These are phyloP conservation scores for Fusarium sp. DNA, from an alignment of 2,329 filamentous ascomycete species.

Conservation along the genomic window DNA sequence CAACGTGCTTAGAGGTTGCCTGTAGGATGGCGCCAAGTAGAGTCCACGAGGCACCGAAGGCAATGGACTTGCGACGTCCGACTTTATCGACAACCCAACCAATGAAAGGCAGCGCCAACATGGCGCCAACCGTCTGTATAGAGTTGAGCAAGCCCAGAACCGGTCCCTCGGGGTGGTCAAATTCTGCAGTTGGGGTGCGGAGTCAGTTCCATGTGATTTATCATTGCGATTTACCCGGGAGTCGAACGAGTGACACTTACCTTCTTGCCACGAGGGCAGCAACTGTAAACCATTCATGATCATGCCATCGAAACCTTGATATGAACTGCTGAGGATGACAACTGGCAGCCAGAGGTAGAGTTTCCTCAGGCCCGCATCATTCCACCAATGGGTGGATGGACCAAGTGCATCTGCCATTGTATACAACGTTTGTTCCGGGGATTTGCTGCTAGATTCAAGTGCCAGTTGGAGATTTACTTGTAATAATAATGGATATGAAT, in stretches of 20 bases:
- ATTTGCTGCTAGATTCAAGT: neutral
- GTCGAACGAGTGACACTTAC: neutral
- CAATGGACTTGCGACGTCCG: neutral
- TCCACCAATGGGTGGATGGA: neutral
- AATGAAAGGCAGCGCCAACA: neutral
- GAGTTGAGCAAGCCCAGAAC: neutral
- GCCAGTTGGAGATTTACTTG: rapidly evolving
- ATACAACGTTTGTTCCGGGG: rapidly evolving
- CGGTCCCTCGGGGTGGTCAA: neutral
- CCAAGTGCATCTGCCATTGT: neutral
- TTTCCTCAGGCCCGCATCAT: neutral
- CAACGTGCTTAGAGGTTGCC: neutral
- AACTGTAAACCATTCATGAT: neutral
- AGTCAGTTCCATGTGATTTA: neutral
- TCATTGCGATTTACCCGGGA: too few species aligned
- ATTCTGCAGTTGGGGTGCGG: neutral
- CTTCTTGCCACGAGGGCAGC: neutral
- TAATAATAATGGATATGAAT: rapidly evolving
- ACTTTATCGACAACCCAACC: neutral
- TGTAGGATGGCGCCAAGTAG: neutral
- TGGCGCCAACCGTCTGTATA: neutral
- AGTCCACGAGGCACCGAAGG: neutral
- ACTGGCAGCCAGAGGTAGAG: neutral
- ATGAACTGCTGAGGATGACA: neutral
- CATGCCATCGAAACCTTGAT: neutral